Base-by-base conservation (phyloP, 805 yeast genomes). In the Ascoidea asiatica region DNA sequence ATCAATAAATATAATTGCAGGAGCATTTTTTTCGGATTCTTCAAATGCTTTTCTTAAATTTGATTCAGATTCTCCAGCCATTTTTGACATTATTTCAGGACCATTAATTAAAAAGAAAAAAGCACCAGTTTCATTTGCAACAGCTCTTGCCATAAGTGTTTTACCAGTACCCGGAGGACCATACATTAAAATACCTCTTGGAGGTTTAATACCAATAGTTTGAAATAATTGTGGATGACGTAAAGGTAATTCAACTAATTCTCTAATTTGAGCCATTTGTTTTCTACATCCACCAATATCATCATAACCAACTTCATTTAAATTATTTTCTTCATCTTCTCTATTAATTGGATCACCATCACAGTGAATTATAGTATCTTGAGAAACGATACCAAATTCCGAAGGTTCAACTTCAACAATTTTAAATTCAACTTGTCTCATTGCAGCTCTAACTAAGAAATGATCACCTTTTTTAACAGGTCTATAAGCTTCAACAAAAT, bases 111-210 rank as follows among this genome's bases (percentile, higher is more conserved):
- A 75, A 64, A 92, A 92, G 77, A 92, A 92, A 64, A 92, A 92
- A 1, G 98, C 98, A 60, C 98, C 98, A 20, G 98, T 92, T 67
- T 92, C 98, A 58, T 92, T 92, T 41, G 98, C 98, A 44, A 92
- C 98, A n/a, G 98, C 98, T 63, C 98, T 81, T 1, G 98, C 98
- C 95, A 92, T 88, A 54, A 92, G 73, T 29, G 98, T 92, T 68
- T 92, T 92, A 84, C 98, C 98, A 15, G 98, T 92, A 77, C 98
- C 98, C 33, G 98, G 98, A 42, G 98, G 98, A 59, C 98, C 98
- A 63, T 84, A 92, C 95, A 86, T 85, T 59, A 92, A 75, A 49
- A 92, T 88, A 71, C 98, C 98, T 65, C 87, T 85, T 52, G 98
- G 98, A 39, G 98, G 98, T 65, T 92, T 92, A 62, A 92, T 92